phyloP scores from a whole-genome alignment of 352 stramenopile genomes.

The Phytopythium cucurbitacearum region DNA sequence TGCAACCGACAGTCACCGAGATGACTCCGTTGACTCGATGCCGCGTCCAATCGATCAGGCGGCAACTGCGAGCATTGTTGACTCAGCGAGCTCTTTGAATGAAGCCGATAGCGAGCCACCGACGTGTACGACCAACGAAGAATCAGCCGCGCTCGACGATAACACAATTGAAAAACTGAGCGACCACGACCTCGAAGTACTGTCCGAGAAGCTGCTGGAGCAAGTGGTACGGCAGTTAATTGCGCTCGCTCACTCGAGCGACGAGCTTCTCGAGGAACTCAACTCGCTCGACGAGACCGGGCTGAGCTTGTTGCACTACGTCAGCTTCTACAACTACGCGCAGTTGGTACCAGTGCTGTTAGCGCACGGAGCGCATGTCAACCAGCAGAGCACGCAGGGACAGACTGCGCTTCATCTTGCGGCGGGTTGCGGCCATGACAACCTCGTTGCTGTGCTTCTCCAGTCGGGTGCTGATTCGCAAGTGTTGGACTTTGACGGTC shows the following conservation, averaged over 20 bases:
- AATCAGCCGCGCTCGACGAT: slow-evolving; percentile 43
- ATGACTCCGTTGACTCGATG: neutral
- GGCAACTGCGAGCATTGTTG: neutral
- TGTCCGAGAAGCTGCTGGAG: slow-evolving; percentile 82
- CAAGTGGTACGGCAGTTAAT: slow-evolving; percentile 79
- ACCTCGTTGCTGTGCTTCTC: slow-evolving; percentile 65
- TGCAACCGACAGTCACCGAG: slow-evolving; percentile 9
- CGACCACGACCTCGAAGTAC: slow-evolving; percentile 69
- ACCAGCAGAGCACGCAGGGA: slow-evolving; percentile 81
- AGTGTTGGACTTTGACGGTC: slow-evolving; percentile 63
- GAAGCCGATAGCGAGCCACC: neutral
- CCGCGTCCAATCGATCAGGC: neutral
- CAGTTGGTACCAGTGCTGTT: slow-evolving; percentile 73
- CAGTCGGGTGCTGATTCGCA: slow-evolving; percentile 54
- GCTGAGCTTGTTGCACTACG: slow-evolving; percentile 85
- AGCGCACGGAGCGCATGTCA: slow-evolving; percentile 77
- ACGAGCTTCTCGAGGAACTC: slow-evolving; percentile 81
- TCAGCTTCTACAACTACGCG: slow-evolving; percentile 88
- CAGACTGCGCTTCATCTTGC: slow-evolving; percentile 83
- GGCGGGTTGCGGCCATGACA: slow-evolving; percentile 64
- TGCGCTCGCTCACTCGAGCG: slow-evolving; percentile 67
- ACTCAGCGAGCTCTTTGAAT: neutral
- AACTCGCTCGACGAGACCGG: slow-evolving; percentile 86
- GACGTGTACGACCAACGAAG: neutral
- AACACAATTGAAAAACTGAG: slow-evolving; percentile 70